Percentiles rank a stretch among this genome's conserved stretches.
Evolutionary conservation across 805 yeast genomes (phyloP).

Genomic region (Spathaspora gorwiae): DNA sequence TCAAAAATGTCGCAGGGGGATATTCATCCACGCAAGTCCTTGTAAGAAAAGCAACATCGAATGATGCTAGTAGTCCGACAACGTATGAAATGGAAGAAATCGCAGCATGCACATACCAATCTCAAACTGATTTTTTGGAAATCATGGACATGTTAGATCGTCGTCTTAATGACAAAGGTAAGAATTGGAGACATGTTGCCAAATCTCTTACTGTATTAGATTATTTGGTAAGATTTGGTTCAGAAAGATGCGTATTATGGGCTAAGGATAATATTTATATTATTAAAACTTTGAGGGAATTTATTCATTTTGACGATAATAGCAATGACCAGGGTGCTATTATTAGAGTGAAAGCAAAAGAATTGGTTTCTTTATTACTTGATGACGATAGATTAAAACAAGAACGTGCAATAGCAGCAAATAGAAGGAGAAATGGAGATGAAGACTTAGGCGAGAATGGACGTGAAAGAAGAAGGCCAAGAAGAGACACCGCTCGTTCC

Average conservation of each 20-base stretch:
- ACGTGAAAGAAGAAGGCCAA: conserved; percentile 24
- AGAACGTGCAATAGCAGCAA: conserved; percentile 52
- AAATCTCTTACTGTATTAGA: conserved; percentile 88
- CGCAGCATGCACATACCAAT: conserved; percentile 66
- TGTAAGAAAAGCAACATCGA: conserved; percentile 90
- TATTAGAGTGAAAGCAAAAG: conserved; percentile 84
- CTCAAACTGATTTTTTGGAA: conserved; percentile 70
- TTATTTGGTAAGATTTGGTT: conserved; percentile 77
- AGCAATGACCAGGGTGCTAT: conserved; percentile 86
- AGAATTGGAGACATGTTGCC: conserved; percentile 95
- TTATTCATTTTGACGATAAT: conserved; percentile 71
- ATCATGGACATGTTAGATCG: conserved; percentile 93
- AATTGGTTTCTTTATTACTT: conserved; percentile 68
- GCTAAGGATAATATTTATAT: conserved; percentile 82
- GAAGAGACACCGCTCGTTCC: conserved; percentile 20
- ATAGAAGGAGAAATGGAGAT: conserved; percentile 10
- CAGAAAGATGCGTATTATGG: conserved; percentile 89
- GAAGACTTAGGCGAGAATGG: conserved; percentile 12
- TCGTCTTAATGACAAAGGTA: conserved; percentile 91
- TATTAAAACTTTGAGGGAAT: conserved; percentile 86
- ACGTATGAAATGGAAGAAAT: conserved; percentile 79
- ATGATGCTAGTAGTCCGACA: conserved; percentile 82
- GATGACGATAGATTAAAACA: conserved; percentile 77
- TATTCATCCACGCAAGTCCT: conserved; percentile 80
- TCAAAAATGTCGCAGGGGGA: conserved; percentile 87